Evolutionary conservation across 2,329 filamentous ascomycete genomes (phyloP), one percentile per base, ranked within the genome.

Genomic region (Talaromyces funiculosus): DNA sequence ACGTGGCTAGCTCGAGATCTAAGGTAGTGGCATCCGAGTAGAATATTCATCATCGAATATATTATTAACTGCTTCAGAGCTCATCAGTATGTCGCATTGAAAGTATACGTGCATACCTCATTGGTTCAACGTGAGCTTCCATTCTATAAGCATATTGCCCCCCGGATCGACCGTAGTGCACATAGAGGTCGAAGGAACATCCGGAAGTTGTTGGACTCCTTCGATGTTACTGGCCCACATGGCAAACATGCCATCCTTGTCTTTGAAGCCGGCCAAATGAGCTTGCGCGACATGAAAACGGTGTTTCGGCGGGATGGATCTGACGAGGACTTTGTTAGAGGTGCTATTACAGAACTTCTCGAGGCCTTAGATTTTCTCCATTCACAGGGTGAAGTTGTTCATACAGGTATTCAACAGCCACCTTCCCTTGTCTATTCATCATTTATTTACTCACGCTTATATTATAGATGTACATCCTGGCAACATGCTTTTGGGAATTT

Each of bases 321-420:
- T 12, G 40, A 40, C 7, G 51, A 76, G 7, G 66, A 69, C 1
- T 66, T 77, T 1, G 57, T 80, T 0, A 71, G 69, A 6, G 66
- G 73, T 37, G 63, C 74, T 3, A 72, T 82, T 20, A 64, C 67
- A 3, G 72, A 68, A 0, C 64, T 81, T 1, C 78, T 82, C 53
- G 63, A 76, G 5, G 78, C 75, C 0, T 63, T 82, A 29, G 77
- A 82, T 38, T 82, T 67, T 37, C 53, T 82, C 1, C 80, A 82
- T 64, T 74, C 67, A 1, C 75, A 80, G 62, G 80, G 77, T 66
- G 63, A 73, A 14, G 65, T 81, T 18, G 73, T 80, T 38, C 77
- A 82, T 63, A 77, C 78, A 55, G 78, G 78, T 81, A 31, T 1
- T 4, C 0, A 7, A 4, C 29, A 31, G 29, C 29, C 3, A 5